Evolutionary conservation across 257 asterid species (phyloP), one percentile per base, ranked within the genome.

Genomic region (Solanum dulcamara): DNA sequence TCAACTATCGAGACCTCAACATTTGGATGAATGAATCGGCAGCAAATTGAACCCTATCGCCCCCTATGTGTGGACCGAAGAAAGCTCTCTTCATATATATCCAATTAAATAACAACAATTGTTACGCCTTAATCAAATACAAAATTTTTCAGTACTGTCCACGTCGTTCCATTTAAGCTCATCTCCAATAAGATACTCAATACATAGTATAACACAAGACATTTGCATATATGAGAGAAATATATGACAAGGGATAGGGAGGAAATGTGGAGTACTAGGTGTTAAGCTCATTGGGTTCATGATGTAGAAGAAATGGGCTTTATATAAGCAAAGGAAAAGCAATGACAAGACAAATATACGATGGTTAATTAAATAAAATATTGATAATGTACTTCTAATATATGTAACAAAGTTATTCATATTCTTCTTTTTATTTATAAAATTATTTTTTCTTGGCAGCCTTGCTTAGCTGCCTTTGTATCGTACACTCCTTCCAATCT

Each of bases 21-120:
- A 93, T 91, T 93, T 94, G 98, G 90, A 94, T 93, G 97, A 96
- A 96, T 94, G 99, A 96, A 92, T 91, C 97, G 91, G 94, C 97
- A 96, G 99, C 96, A 91, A 92, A 96, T 92, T 91, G 93, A 93
- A 94, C 80, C 98, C 85, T 89, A 91, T 70, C 30, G 70, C 91
- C 86, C 86, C 96, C 96, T 89, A 60, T 87, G 90, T 87, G 93
- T 96, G 97, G 97, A 96, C 98, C 24, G 89, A 94, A 93, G 99
- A 90, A 92, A 96, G 99, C 99, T 94, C 99, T 91, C 99, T 96
- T 84, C 62, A 4, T 33, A 68, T 33, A 18, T 12, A 68, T 15
- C 5, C 2, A 33, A 18, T 32, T 38, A 33, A 0, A 68, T 9
- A 68, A 68, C 14, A 17, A 68, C 7, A 68, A 33, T 68, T 68